A percentile compares a stretch with the other conserved stretches of the same genome.
Evolutionary conservation across 345 rosid genomes (phyloP).

Genomic region (Schrenkiella parvula): DNA sequence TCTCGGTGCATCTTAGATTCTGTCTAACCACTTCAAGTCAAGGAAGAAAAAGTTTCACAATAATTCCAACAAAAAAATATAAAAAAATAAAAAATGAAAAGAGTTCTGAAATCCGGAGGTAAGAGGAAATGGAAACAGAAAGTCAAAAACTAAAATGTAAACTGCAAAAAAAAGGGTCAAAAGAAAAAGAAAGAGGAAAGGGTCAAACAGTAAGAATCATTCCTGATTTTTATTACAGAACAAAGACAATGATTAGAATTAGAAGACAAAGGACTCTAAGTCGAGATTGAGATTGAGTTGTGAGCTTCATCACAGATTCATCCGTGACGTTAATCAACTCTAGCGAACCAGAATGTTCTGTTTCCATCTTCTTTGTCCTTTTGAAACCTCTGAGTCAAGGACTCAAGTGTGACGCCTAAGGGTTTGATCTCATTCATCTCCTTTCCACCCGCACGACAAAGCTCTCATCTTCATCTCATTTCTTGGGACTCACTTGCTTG

Average conservation of each 20-base stretch:
- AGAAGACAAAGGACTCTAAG: too few relatives aligned
- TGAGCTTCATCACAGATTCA: not conserved
- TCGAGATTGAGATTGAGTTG: not conserved
- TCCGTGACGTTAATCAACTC: not conserved
- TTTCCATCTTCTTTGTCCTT: not conserved
- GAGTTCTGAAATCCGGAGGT: not conserved
- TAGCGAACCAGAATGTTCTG: not conserved
- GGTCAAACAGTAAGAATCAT: not conserved
- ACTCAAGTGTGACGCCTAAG: not conserved
- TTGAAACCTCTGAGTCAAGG: not conserved
- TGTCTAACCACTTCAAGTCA: constrained; percentile 7
- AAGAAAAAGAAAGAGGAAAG: not conserved
- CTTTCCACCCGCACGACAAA: not conserved
- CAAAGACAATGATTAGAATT: not conserved
- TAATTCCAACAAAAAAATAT: not conserved
- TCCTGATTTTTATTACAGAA: not conserved
- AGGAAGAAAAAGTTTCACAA: constrained; percentile 8
- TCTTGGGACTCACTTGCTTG: not conserved
- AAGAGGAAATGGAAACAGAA: not conserved
- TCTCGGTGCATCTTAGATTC: not conserved
- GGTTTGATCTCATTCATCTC: not conserved
- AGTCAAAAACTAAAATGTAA: not conserved
- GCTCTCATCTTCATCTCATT: not conserved
- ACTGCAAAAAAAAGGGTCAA: too few relatives aligned
- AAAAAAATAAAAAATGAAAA: not conserved